Evolutionary conservation across 2,329 filamentous ascomycete genomes (phyloP).

Genomic region (Alternaria atra): DNA sequence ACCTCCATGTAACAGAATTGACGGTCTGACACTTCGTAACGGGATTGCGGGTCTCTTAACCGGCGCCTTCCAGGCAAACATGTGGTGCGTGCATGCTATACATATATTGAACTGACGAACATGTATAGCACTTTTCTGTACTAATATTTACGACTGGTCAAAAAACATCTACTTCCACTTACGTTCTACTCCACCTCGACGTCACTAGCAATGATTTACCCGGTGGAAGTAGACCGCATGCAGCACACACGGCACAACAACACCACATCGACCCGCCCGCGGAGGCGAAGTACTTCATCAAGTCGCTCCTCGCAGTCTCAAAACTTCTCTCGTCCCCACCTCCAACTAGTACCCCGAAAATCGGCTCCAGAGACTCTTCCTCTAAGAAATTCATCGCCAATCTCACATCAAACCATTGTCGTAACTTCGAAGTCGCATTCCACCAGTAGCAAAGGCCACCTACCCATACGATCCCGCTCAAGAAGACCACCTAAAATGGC

Average conservation of each 20-base stretch:
- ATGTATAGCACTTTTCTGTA: neutral
- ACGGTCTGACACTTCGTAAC: constrained; percentile 12
- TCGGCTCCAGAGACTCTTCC: neutral
- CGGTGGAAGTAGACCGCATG: constrained; percentile 17
- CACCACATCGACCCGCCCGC: constrained; percentile 8
- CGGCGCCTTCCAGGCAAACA: constrained; percentile 6
- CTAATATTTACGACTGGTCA: neutral
- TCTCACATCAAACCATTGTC: constrained; percentile 8
- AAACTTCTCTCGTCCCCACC: constrained; percentile 21
- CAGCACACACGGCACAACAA: constrained; percentile 13
- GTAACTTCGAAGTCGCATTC: constrained; percentile 3
- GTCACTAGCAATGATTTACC: constrained; percentile 21
- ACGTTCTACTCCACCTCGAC: neutral
- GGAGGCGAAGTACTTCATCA: constrained; percentile 20
- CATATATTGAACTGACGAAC: constrained; percentile 11
- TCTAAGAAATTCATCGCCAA: constrained; percentile 8
- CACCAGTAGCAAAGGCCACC: neutral
- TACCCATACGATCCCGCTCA: neutral
- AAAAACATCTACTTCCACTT: neutral
- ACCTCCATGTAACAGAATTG: constrained; percentile 21
- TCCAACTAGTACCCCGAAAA: constrained; percentile 1
- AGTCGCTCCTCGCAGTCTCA: constrained; percentile 7
- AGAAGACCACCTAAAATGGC: constrained; percentile 30
- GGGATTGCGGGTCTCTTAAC: neutral
- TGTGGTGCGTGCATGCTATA: constrained; percentile 14